These are phyloP conservation scores for Oryza longistaminata DNA, from an alignment of 176 grass and related monocot genomes.

Conservation along the genomic window DNA sequence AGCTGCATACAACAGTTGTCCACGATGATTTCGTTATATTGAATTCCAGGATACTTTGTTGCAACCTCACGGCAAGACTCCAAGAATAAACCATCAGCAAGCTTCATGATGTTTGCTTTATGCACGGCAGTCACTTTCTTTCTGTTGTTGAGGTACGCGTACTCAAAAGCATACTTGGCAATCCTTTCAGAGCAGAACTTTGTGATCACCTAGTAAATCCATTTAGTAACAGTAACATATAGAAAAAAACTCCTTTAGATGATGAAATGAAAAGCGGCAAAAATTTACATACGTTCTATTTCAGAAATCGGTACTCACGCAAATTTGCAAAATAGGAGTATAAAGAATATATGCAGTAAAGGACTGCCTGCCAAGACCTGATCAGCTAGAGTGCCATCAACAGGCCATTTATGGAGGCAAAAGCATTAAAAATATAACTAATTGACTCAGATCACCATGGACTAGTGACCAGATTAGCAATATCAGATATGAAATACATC, in stretches of 20 bases:
- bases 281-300: background rate
- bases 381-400: background rate
- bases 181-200: constrained; percentile 99
- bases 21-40: constrained; percentile 93
- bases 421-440: background rate
- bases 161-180: constrained; percentile 98
- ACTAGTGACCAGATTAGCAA: background rate
- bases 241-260: constrained; percentile 4
- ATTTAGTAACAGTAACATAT: constrained; percentile 36
- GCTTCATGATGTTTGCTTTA: constrained; percentile 99
- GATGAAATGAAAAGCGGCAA: constrained; percentile 1
- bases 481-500: background rate
- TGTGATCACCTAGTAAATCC: constrained; percentile 78
- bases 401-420: background rate
- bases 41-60: constrained; percentile 89
- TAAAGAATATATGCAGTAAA: constrained; percentile 19
- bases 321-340: background rate
- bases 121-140: constrained; percentile 96
- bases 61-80: constrained; percentile 97
- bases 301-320: background rate
- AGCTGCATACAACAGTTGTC: constrained; percentile 99
- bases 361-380: background rate
- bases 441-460: background rate
- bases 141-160: constrained; percentile 98
- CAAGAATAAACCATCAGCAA: constrained; percentile 95